phyloP scores from a whole-genome alignment of 495 filamentous ascomycete species.

The Penicillium herquei region DNA sequence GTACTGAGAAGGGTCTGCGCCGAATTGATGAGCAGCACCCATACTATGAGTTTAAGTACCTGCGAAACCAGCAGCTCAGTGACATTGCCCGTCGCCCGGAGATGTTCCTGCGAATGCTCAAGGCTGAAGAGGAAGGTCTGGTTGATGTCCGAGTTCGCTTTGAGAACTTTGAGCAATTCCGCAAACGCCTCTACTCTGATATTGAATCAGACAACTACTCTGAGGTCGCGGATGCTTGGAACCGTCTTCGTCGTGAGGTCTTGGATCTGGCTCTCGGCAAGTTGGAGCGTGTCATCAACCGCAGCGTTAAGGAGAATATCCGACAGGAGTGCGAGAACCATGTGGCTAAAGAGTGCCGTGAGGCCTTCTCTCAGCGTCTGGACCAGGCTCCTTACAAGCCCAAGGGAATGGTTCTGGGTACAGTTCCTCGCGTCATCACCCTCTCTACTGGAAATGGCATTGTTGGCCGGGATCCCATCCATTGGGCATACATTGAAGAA shows the following conservation, averaged over 20 bases:
- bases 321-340: constrained; percentile 89
- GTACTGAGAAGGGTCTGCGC: constrained; percentile 91
- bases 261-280: constrained; percentile 78
- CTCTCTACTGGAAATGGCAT: constrained; percentile 77
- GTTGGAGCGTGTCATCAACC: constrained; percentile 78
- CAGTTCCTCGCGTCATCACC: constrained; percentile 80
- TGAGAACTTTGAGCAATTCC: constrained; percentile 71
- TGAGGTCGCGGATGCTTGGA: constrained; percentile 94
- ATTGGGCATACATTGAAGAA: constrained; percentile 91
- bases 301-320: constrained; percentile 89
- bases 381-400: constrained; percentile 97
- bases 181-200: constrained; percentile 68
- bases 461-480: constrained; percentile 71
- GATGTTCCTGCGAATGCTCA: constrained; percentile 91
- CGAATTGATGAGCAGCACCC: constrained; percentile 94
- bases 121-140: constrained; percentile 88
- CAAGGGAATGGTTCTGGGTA: constrained; percentile 87
- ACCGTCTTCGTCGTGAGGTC: constrained; percentile 76
- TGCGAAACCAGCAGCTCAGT: constrained; percentile 77
- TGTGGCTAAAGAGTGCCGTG: constrained; percentile 75
- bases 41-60: constrained; percentile 97
- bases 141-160: constrained; percentile 79
- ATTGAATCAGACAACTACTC: constrained; percentile 93
- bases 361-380: constrained; percentile 79
- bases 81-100: constrained; percentile 82